Evolutionary conservation across 2,329 filamentous ascomycete species (phyloP).

Genomic region (Colletotrichum sp.): DNA sequence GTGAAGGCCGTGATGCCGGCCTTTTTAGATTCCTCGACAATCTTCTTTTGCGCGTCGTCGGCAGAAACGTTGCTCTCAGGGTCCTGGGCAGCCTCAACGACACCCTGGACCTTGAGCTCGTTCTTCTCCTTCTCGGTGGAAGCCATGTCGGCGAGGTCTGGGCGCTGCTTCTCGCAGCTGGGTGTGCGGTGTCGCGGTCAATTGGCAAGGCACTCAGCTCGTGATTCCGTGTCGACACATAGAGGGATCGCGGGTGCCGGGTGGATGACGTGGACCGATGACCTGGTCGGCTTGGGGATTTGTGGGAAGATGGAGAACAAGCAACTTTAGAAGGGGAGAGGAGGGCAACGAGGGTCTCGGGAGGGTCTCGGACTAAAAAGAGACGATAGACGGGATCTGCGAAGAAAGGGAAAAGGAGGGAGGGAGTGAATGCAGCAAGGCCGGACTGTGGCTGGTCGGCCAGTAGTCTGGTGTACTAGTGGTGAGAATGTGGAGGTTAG

Average conservation of each 20-base stretch:
- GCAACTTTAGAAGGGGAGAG: background rate
- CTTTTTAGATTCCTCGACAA: constrained; percentile 79
- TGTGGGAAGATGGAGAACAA: background rate
- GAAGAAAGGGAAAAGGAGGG: background rate
- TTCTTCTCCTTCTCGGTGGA: constrained; percentile 33
- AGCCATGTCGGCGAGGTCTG: constrained; percentile 27
- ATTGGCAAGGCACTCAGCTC: constrained; percentile 9
- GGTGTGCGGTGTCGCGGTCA: constrained; percentile 1
- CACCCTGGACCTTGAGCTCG: constrained; percentile 84
- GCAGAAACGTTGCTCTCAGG: constrained; percentile 71
- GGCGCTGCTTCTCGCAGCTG: constrained; percentile 14
- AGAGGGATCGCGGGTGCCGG: background rate
- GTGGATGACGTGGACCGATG: background rate
- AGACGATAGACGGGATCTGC: background rate
- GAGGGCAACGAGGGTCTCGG: constrained; percentile 8
- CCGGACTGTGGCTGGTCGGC: constrained; percentile 15
- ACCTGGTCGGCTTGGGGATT: background rate
- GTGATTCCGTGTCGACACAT: constrained; percentile 14
- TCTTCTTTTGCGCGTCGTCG: constrained; percentile 72
- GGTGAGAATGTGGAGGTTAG: constrained; percentile 25
- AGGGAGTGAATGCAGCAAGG: constrained; percentile 16
- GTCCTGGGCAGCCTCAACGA: constrained; percentile 77
- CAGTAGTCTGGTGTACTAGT: constrained; percentile 12
- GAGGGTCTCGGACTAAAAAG: constrained; percentile 16
- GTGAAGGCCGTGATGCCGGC: constrained; percentile 81